Evolutionary conservation across 2,329 filamentous ascomycete species (phyloP), one percentile per base, ranked within the genome.

Genomic region (Colletotrichum neosansevieriae): DNA sequence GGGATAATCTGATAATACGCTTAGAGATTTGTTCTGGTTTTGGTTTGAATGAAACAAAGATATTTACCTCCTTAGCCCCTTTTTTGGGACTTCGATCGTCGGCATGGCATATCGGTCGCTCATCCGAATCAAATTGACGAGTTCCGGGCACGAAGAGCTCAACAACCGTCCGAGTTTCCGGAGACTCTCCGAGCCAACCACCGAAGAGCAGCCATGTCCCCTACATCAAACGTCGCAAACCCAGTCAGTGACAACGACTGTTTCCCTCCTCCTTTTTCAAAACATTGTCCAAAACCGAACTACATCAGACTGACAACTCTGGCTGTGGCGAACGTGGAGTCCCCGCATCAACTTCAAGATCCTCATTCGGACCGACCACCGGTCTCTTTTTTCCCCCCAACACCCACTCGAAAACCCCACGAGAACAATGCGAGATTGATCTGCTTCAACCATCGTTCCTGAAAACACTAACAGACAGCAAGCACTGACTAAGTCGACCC

Each of bases 281-380:
- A 51, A 53, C 59, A 17, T 32, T 38, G 47, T 54, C 38, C 19
- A n/a, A 56, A 47, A 57, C 59, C 15, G 15, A 15, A 38, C 36
- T 9, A 57, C 50, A 67, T 67, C 63, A 67, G 50, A 67, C 58
- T 51, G 63, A 66, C 45, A 65, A 44, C 38, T 50, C n/a, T 34
- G 6, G 11, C 50, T 7, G 50, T 58, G 54, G 54, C 54, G n/a
- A 53, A 21, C 50, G 19, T 62, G 63, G 59, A 65, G 61, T 58
- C 60, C 60, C 53, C 65, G 60, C 65, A 54, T 65, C 47, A 47
- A 49, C 38, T 51, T 44, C 38, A 21, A 17, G 59, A 17, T 45
- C 51, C 38, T 15, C 47, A 67, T 64, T 67, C 64, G 64, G 64
- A 34, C 64, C 64, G 59, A 58, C 54, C 19, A 10, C n/a, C 51